These are phyloP conservation scores for Yarrowia sp. DNA, from an alignment of 805 yeast genomes.

Conservation along the genomic window DNA sequence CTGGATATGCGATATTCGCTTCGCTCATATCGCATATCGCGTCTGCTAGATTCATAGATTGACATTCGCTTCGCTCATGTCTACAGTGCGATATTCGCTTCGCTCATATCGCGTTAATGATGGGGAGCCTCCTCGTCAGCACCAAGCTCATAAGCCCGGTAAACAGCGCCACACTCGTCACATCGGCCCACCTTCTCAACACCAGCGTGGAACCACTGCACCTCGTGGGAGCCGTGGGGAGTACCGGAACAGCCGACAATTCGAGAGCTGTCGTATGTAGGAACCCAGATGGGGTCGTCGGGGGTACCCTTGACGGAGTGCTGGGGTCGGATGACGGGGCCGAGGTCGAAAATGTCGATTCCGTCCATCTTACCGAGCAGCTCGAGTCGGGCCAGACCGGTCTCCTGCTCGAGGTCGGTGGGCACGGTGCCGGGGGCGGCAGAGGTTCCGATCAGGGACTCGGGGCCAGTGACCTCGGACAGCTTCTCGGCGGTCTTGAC, in stretches of 20 bases:
- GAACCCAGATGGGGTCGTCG: constrained; percentile 82
- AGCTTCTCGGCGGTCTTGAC: constrained; percentile 50
- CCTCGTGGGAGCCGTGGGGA: constrained; percentile 87
- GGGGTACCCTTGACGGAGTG: constrained; percentile 87
- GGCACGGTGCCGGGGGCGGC: constrained; percentile 81
- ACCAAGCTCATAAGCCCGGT: constrained; percentile 44
- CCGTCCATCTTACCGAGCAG: constrained; percentile 92
- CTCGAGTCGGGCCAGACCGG: constrained; percentile 97
- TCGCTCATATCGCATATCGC: too few species aligned
- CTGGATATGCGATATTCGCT: too few species aligned
- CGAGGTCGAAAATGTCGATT: constrained; percentile 80
- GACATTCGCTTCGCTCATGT: not conserved
- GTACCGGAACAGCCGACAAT: constrained; percentile 96
- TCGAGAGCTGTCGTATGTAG: constrained; percentile 88
- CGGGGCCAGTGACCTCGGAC: constrained; percentile 74
- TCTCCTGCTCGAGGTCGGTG: constrained; percentile 92
- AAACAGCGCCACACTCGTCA: constrained; percentile 98
- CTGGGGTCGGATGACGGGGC: constrained; percentile 59
- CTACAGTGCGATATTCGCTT: not conserved
- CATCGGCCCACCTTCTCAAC: constrained; percentile 84
- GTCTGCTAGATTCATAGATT: too few species aligned
- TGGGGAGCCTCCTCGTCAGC: constrained; percentile 26
- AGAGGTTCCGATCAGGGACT: constrained; percentile 85
- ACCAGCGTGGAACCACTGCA: constrained; percentile 90
- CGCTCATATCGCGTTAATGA: not conserved